phyloP scores from a whole-genome alignment of 2,329 filamentous ascomycete species.

The Harringtonia lauricola region DNA sequence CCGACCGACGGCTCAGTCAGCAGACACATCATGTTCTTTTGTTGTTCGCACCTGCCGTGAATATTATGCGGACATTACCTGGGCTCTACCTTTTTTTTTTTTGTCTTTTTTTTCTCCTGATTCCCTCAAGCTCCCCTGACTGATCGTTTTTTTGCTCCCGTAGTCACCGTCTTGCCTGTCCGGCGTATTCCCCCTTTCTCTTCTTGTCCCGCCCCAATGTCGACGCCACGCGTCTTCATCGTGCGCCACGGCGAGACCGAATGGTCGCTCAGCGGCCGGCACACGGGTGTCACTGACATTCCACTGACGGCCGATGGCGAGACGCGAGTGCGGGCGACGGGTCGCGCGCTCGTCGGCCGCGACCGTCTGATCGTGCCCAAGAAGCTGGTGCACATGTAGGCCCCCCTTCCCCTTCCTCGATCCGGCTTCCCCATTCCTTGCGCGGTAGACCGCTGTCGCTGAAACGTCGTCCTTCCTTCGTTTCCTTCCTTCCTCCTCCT shows the following conservation, averaged over 20 bases:
- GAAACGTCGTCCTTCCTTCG: conserved; percentile 6
- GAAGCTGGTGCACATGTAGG: conserved; percentile 73
- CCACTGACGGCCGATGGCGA: conserved; percentile 74
- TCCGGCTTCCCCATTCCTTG: no score
- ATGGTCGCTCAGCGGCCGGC: conserved; percentile 79
- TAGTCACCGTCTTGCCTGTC: background rate
- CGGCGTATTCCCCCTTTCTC: background rate
- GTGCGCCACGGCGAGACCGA: conserved; percentile 89
- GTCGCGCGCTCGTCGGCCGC: conserved; percentile 70
- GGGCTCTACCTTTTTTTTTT: no score
- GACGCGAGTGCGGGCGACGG: conserved; percentile 64
- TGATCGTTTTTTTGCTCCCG: no score
- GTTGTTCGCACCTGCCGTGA: no score
- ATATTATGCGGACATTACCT: no score
- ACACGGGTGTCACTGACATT: conserved; percentile 81
- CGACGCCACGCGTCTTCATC: conserved; percentile 65
- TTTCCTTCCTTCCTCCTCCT: background rate
- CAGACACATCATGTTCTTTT: no score
- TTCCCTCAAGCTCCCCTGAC: no score
- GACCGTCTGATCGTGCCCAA: conserved; percentile 76
- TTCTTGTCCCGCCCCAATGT: conserved; percentile 15
- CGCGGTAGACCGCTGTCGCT: no score
- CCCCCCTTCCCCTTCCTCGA: conserved; percentile 10
- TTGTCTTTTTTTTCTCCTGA: no score
- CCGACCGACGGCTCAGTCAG: no score